A percentile compares a stretch with the other conserved stretches of the same genome.
Conservation (phyloP, 2,329 filamentous ascomycete genomes). For the Fusarium zealandicum region DNA sequence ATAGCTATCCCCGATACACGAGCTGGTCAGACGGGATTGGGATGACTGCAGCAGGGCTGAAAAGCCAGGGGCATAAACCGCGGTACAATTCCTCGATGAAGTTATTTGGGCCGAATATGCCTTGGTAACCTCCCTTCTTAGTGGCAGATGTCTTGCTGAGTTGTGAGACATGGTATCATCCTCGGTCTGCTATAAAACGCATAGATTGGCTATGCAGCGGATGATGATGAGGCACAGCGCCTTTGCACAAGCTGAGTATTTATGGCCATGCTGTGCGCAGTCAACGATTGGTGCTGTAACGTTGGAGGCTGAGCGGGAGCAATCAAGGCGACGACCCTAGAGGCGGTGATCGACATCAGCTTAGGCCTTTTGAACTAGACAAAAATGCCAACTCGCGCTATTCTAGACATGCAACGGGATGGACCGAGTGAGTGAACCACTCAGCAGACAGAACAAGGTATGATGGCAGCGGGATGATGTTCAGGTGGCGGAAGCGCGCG, state of each 20-base stretch:
- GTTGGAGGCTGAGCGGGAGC: no score
- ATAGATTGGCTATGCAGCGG: no score
- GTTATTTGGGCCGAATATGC: not conserved
- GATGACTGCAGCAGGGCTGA: constrained; percentile 8
- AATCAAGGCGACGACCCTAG: no score
- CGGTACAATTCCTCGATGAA: not conserved
- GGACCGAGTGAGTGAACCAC: not conserved
- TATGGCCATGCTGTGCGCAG: no score
- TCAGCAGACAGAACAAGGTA: not conserved
- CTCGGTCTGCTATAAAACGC: no score
- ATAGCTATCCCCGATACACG: not conserved
- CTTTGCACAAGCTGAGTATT: no score
- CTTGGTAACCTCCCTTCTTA: not conserved
- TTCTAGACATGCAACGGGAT: constrained; percentile 2
- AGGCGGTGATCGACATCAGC: not conserved
- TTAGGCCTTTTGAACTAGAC: not conserved
- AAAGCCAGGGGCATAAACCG: not conserved
- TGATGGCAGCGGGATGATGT: not conserved
- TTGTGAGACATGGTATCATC: no score
- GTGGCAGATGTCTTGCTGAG: not conserved
- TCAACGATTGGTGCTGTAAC: no score
- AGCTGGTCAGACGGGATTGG: not conserved
- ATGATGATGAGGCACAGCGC: no score
- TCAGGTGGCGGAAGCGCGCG: not conserved
- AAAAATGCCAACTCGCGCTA: not conserved